Percentiles rank a stretch among this genome's conserved stretches.
Conservation (phyloP, 805 yeast genomes). For the Dipodascus geniculatus region DNA sequence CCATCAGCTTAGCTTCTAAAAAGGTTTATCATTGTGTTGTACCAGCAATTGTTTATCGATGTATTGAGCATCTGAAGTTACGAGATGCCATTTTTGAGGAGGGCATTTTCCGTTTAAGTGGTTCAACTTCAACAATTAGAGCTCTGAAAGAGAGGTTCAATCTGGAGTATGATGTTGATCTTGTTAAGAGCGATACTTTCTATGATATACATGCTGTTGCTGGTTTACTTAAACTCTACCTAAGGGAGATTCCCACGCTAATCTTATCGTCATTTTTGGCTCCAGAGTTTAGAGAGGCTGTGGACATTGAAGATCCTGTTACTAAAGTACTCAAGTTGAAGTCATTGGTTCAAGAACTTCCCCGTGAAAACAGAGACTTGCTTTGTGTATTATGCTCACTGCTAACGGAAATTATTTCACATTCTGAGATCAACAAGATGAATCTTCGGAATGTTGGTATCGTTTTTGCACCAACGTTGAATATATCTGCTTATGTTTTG, state of each 20-base stretch:
- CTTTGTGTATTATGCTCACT: constrained; percentile 55
- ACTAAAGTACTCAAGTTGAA: constrained; percentile 21
- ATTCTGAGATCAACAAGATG: constrained; percentile 67
- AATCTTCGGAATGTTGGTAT: constrained; percentile 65
- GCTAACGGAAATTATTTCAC: constrained; percentile 49
- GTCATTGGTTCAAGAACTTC: constrained; percentile 17
- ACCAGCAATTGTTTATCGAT: constrained; percentile 70
- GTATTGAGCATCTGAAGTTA: constrained; percentile 53
- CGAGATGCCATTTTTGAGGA: constrained; percentile 73
- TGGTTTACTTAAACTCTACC: constrained; percentile 70
- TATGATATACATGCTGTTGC: constrained; percentile 77
- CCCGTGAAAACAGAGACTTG: constrained; percentile 30
- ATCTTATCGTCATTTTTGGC: constrained; percentile 46
- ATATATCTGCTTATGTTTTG: constrained; percentile 50
- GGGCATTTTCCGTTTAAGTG: constrained; percentile 85
- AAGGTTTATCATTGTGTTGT: constrained; percentile 35
- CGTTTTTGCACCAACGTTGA: constrained; percentile 73
- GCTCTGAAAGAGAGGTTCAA: constrained; percentile 61
- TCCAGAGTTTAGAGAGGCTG: constrained; percentile 29
- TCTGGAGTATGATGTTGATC: constrained; percentile 53
- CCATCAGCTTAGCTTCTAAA: constrained; percentile 39
- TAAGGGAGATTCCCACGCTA: constrained; percentile 63
- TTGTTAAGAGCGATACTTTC: constrained; percentile 29
- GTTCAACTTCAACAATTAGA: constrained; percentile 69
- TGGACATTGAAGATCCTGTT: constrained; percentile 20